These are phyloP conservation scores for Nicotiana noctiflora DNA, from an alignment of 257 asterid species.

Conservation along the genomic window DNA sequence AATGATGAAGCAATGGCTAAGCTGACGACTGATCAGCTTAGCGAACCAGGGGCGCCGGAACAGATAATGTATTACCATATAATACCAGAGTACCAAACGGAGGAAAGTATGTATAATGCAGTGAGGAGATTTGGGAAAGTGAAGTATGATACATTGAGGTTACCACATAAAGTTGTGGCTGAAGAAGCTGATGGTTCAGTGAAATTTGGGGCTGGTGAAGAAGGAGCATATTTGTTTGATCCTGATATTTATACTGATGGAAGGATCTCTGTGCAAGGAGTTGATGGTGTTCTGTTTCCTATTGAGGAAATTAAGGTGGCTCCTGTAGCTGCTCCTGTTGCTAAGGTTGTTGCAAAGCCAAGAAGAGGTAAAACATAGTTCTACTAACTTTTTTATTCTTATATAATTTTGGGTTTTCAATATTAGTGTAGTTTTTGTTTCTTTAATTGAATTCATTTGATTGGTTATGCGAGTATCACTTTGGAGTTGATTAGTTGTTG, in stretches of 20 bases:
- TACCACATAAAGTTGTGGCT: slow-evolving; percentile 66
- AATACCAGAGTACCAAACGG: slow-evolving; percentile 28
- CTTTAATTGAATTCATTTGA: not conserved
- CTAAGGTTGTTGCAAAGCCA: slow-evolving; percentile 44
- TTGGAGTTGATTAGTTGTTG: not conserved
- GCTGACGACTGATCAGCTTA: slow-evolving; percentile 73
- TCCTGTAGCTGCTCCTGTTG: slow-evolving; percentile 40
- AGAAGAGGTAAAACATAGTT: slow-evolving; percentile 53
- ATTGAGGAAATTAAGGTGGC: slow-evolving; percentile 45
- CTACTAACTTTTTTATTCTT: not conserved
- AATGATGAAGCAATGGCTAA: slow-evolving; percentile 99
- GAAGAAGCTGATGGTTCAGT: slow-evolving; percentile 97
- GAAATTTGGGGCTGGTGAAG: slow-evolving; percentile 67
- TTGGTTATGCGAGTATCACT: not conserved
- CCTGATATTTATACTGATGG: slow-evolving; percentile 98
- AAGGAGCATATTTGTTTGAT: slow-evolving; percentile 72
- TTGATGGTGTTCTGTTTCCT: slow-evolving; percentile 76
- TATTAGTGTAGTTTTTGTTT: not conserved
- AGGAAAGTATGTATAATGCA: slow-evolving; percentile 39
- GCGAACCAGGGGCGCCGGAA: slow-evolving; percentile 99
- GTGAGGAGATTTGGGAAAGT: slow-evolving; percentile 53
- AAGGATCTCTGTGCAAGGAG: slow-evolving; percentile 92
- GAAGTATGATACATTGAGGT: slow-evolving; percentile 11
- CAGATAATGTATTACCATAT: slow-evolving; percentile 30
- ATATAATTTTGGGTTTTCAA: not conserved